These are phyloP conservation scores for Claviceps sp. DNA, from an alignment of 2,329 filamentous ascomycete genomes.

Conservation along the genomic window DNA sequence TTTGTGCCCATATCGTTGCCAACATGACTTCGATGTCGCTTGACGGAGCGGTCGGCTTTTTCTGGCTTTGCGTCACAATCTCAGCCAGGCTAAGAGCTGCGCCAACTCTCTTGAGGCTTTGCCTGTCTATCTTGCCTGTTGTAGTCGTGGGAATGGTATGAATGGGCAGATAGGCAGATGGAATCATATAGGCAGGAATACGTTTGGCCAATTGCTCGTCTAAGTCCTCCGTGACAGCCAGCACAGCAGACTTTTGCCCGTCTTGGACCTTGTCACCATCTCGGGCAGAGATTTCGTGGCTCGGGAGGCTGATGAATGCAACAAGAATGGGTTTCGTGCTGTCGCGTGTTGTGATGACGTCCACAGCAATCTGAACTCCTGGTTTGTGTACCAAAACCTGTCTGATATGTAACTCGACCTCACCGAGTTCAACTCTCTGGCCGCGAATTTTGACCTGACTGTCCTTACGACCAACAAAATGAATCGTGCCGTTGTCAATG, in stretches of 20 bases:
- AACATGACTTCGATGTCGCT: not conserved
- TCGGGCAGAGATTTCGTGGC: not conserved
- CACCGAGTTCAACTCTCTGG: slow-evolving; percentile 13
- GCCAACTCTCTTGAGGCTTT: not conserved
- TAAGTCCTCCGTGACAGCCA: not conserved
- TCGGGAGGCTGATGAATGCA: not conserved
- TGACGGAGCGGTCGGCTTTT: not conserved
- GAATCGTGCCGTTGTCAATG: slow-evolving; percentile 9
- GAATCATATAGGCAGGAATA: not conserved
- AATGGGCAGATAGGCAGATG: not conserved
- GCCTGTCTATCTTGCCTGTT: not conserved
- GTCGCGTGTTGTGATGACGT: not conserved
- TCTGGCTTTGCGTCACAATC: not conserved
- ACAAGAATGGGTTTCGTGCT: not conserved
- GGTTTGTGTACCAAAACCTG: not conserved
- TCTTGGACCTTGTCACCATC: not conserved
- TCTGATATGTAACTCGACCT: slow-evolving; percentile 7
- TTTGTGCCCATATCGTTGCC: not conserved
- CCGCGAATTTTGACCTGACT: slow-evolving; percentile 14
- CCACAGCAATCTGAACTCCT: not conserved
- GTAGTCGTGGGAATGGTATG: not conserved
- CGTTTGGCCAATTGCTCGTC: not conserved
- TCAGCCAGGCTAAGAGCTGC: not conserved
- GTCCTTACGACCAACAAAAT: slow-evolving; percentile 13
- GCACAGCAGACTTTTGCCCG: not conserved